Evolutionary conservation across 805 yeast species (phyloP).

Genomic region (Phaffomyces antillensis): DNA sequence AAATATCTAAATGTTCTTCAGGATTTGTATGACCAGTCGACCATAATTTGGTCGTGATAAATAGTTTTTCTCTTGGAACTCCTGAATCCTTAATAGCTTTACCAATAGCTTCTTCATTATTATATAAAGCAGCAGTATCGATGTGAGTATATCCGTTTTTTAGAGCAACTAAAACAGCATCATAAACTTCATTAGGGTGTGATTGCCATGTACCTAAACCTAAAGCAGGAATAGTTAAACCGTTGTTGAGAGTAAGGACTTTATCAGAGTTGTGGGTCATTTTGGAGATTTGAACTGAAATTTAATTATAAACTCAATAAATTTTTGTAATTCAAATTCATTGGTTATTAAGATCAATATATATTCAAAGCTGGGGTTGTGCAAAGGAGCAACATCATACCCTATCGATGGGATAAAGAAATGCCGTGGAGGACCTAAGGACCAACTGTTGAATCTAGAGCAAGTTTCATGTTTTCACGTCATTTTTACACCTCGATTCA

Average conservation of each 20-base stretch:
- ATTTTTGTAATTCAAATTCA: not conserved
- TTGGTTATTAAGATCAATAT: not conserved
- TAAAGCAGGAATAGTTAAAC: slow-evolving; percentile 43
- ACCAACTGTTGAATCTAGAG: not conserved
- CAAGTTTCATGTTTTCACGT: too few relatives aligned
- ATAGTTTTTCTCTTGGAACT: slow-evolving; percentile 55
- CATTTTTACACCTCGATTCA: too few relatives aligned
- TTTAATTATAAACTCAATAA: not conserved
- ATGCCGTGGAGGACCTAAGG: not conserved
- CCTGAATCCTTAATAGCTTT: slow-evolving; percentile 47
- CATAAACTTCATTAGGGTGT: slow-evolving; percentile 23
- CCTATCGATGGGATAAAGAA: not conserved
- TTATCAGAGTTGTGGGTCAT: slow-evolving; percentile 6
- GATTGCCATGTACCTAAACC: slow-evolving; percentile 44
- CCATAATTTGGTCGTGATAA: slow-evolving; percentile 68
- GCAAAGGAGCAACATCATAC: not conserved
- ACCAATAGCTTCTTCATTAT: slow-evolving; percentile 49
- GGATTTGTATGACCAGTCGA: slow-evolving; percentile 35
- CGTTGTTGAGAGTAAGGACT: slow-evolving; percentile 35
- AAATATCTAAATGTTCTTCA: slow-evolving; percentile 43
- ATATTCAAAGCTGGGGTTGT: not conserved
- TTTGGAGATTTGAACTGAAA: not conserved
- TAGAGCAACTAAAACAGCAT: slow-evolving; percentile 11
- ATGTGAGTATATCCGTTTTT: slow-evolving; percentile 50
- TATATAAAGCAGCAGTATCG: slow-evolving; percentile 52